Evolutionary conservation across 495 filamentous ascomycete genomes (phyloP).

Genomic region (Extremus antarcticus): DNA sequence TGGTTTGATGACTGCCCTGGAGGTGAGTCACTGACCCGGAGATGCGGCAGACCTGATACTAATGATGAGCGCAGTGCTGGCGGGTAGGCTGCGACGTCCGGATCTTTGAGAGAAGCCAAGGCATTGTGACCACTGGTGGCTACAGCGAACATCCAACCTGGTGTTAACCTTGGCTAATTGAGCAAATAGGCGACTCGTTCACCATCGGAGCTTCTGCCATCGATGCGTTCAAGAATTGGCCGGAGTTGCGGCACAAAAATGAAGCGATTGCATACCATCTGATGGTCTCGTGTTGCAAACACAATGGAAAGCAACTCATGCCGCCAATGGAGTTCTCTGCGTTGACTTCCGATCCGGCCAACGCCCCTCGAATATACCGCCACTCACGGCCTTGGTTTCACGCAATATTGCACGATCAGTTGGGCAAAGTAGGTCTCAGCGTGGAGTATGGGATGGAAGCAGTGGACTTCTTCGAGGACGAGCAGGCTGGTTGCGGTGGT

Average conservation of each 20-base stretch:
- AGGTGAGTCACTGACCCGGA: not conserved
- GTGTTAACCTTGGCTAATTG: not conserved
- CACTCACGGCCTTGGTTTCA: slow-evolving; percentile 43
- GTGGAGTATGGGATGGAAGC: slow-evolving; percentile 41
- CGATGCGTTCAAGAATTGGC: slow-evolving; percentile 45
- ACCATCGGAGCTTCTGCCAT: slow-evolving; percentile 39
- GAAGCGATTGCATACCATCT: slow-evolving; percentile 34
- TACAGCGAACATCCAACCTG: not conserved
- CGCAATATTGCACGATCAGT: slow-evolving; percentile 42
- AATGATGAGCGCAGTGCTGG: not conserved
- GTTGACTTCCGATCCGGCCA: slow-evolving; percentile 24
- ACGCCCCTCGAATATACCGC: slow-evolving; percentile 33
- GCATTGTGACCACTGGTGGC: not conserved
- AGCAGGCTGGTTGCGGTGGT: slow-evolving; percentile 30
- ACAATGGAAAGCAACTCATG: slow-evolving; percentile 39
- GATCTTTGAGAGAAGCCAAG: slow-evolving; percentile 1
- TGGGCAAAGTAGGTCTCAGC: slow-evolving; percentile 35
- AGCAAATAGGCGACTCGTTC: slow-evolving; percentile 41
- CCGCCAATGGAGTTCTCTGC: slow-evolving; percentile 21
- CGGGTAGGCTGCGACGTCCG: slow-evolving; percentile 2
- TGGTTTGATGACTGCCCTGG: slow-evolving; percentile 5
- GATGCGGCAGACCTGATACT: not conserved
- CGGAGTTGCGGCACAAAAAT: slow-evolving; percentile 39
- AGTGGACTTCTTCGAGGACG: slow-evolving; percentile 38
- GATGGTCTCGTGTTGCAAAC: slow-evolving; percentile 44